Percentiles rank a stretch among this genome's conserved stretches.
phyloP scores from a whole-genome alignment of 2,329 filamentous ascomycete genomes.

The Microdochium bolleyi region DNA sequence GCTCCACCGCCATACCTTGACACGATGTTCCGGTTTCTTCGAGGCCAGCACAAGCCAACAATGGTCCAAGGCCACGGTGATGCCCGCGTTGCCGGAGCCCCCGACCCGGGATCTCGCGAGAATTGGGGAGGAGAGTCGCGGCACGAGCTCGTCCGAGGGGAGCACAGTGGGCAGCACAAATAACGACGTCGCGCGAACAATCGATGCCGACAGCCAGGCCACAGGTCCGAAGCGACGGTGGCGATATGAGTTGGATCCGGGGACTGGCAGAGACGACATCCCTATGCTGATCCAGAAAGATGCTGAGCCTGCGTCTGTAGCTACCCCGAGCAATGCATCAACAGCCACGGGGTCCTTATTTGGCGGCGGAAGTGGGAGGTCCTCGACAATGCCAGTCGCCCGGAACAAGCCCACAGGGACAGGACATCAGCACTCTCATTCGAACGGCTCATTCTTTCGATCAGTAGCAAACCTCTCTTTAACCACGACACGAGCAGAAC shows the following conservation, averaged over 20 bases:
- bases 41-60: conserved; percentile 76
- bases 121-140: conserved; percentile 37
- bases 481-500: conserved; percentile 27
- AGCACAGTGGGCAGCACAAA: conserved; percentile 23
- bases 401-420: conserved; percentile 55
- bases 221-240: conserved; percentile 54
- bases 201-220: conserved; percentile 17
- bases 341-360: conserved; percentile 41
- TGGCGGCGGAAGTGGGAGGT: conserved; percentile 38
- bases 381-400: conserved; percentile 11
- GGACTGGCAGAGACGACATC: conserved; percentile 63
- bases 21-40: conserved; percentile 90
- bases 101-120: conserved; percentile 39
- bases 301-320: conserved; percentile 11
- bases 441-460: conserved; percentile 63
- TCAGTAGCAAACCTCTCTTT: conserved; percentile 74
- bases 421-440: conserved; percentile 45
- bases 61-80: conserved; percentile 50
- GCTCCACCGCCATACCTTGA: conserved; percentile 78
- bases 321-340: conserved; percentile 3
- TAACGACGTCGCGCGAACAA: conserved; percentile 25
- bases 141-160: conserved; percentile 18
- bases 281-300: conserved; percentile 86
- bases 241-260: conserved; percentile 82
- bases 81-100: conserved; percentile 21